Evolutionary conservation across 2,329 filamentous ascomycete genomes (phyloP), one percentile per base, ranked within the genome.

Genomic region (Clonostachys chloroleuca): DNA sequence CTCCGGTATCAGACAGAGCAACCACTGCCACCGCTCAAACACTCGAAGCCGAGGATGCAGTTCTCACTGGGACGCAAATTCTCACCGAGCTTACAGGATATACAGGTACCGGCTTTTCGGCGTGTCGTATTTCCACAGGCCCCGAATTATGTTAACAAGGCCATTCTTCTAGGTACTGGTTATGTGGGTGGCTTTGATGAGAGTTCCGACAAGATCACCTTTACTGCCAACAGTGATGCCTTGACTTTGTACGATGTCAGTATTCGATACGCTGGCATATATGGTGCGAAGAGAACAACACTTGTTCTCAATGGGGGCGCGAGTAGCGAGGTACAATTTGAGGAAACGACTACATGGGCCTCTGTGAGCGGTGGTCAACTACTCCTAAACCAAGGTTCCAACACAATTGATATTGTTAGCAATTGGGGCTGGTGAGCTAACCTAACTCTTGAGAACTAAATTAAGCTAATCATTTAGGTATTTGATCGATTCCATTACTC

Each of bases 101-200:
- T 49, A 60, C 65, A 18, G 68, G 67, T 64, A 42, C 24, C 8
- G 6, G 24, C 24, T 30, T 30, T 6, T 6, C 7, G 24, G 6
- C 24, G 9, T 8, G 48, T 12, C 43, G 24, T 18, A 18, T 42
- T 30, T 6, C 5, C 24, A 30, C 24, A 9, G 9, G 6, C 7
- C 24, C 6, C 2, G 2, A 30, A 9, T 30, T 30, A 9, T 30
- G 9, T 30, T 30, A 30, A 30, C 24, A 10, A 10, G 24, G 8
- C 24, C 3, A 10, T 30, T 30, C 6, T 12, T 12, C 43, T 43
- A 72, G 71, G 72, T 12, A 67, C 65, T 14, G 73, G 73, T 16
- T 77, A 75, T 49, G 68, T 75, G 13, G 67, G 68, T 36, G 66
- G 70, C 34, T 75, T 76, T 53, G 70, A 73, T 35, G 59, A 61